These are phyloP conservation scores for Calocybe gangraenosa DNA, from an alignment of 768 basidiomycete species.

Conservation along the genomic window DNA sequence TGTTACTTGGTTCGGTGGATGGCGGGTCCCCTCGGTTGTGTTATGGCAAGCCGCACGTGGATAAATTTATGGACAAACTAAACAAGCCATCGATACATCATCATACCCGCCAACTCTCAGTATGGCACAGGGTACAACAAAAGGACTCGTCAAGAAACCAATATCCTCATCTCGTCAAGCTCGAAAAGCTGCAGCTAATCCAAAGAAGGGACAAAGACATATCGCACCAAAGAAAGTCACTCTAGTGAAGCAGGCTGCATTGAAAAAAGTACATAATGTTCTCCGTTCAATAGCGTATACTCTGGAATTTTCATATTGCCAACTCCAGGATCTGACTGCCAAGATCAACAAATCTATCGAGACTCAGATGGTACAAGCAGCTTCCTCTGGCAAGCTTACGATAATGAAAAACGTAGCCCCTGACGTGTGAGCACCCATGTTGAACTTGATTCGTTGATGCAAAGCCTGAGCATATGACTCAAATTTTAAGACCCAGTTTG, in stretches of 20 bases:
- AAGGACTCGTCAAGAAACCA: slow-evolving; percentile 60
- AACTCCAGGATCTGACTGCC: slow-evolving; percentile 67
- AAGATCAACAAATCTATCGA: slow-evolving; percentile 94
- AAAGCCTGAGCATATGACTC: not conserved
- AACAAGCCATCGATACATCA: not conserved
- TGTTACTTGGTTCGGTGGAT: slow-evolving; percentile 32
- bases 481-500: slow-evolving; percentile 9
- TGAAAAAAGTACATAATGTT: slow-evolving; percentile 62
- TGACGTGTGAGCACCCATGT: slow-evolving; percentile 31
- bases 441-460: not conserved
- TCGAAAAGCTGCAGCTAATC: slow-evolving; percentile 60
- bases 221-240: slow-evolving; percentile 80
- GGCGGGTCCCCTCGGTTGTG: slow-evolving; percentile 35
- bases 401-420: slow-evolving; percentile 77
- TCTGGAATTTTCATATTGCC: not conserved
- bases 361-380: slow-evolving; percentile 84
- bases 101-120: slow-evolving; percentile 2
- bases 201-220: slow-evolving; percentile 76
- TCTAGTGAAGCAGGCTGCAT: slow-evolving; percentile 68
- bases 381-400: slow-evolving; percentile 84
- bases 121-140: slow-evolving; percentile 85
- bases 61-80: slow-evolving; percentile 26
- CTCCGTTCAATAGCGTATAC: slow-evolving; percentile 9
- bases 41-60: slow-evolving; percentile 16
- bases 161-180: slow-evolving; percentile 51